These are phyloP conservation scores for Stagonosporopsis rhizophila DNA, from an alignment of 2,329 filamentous ascomycete species.

Conservation along the genomic window DNA sequence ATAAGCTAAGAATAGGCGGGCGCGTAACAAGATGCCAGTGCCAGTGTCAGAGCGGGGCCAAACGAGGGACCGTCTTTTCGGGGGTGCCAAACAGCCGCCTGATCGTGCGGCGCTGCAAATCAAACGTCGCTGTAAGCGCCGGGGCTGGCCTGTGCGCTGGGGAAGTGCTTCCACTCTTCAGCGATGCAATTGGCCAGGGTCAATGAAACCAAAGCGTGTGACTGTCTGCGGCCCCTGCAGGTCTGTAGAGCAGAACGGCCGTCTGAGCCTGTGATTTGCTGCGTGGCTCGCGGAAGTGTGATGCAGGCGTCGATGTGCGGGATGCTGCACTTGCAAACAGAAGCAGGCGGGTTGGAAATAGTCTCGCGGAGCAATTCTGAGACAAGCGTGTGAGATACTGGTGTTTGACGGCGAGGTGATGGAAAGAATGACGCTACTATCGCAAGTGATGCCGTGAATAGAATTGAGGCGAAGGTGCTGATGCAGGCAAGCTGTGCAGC, in stretches of 20 bases:
- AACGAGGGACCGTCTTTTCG: slow-evolving; percentile 28
- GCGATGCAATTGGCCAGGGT: slow-evolving; percentile 28
- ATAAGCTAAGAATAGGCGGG: slow-evolving; percentile 27
- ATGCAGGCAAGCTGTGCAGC: slow-evolving; percentile 32
- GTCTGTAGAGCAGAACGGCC: slow-evolving; percentile 27
- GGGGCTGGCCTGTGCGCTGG: slow-evolving; percentile 31
- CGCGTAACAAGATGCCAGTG: slow-evolving; percentile 25
- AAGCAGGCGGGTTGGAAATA: slow-evolving; percentile 12
- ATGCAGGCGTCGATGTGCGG: slow-evolving; percentile 35
- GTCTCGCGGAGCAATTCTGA: slow-evolving; percentile 28
- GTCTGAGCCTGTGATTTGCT: slow-evolving; percentile 37
- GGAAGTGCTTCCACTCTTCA: slow-evolving; percentile 19
- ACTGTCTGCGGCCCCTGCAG: slow-evolving; percentile 48
- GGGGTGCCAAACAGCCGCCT: slow-evolving; percentile 38
- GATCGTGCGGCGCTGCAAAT: slow-evolving; percentile 28
- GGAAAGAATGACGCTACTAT: slow-evolving; percentile 12
- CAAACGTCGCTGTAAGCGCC: slow-evolving; percentile 39
- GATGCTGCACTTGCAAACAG: slow-evolving; percentile 33
- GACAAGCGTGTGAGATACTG: slow-evolving; percentile 40
- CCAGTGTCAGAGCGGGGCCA: slow-evolving; percentile 28
- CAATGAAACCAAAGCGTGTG: slow-evolving; percentile 46
- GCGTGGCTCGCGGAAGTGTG: slow-evolving; percentile 25
- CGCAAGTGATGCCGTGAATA: slow-evolving; percentile 31
- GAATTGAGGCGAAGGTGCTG: slow-evolving; percentile 24
- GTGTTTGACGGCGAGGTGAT: slow-evolving; percentile 25